Conservation (phyloP, 768 basidiomycete species). For the Trametes cubensis region DNA sequence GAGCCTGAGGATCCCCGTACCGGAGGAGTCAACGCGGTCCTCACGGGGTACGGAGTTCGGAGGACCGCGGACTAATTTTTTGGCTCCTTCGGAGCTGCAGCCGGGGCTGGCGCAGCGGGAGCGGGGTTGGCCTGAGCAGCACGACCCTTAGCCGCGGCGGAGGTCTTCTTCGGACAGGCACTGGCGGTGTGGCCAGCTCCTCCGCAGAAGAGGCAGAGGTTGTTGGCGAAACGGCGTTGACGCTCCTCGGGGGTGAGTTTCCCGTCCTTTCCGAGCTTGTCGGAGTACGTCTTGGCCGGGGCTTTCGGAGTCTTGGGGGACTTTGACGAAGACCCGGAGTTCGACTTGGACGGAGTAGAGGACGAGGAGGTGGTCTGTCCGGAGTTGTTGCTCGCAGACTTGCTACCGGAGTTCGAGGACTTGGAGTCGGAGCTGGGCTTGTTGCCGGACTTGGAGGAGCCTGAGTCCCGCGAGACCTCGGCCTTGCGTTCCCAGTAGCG, state of each 20-base stretch:
- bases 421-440: neutral
- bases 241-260: neutral
- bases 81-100: neutral
- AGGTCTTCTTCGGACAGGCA: too few relatives aligned
- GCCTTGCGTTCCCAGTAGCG: constrained; percentile 25
- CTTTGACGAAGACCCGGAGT: too few relatives aligned
- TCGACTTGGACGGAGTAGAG: too few relatives aligned
- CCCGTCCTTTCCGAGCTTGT: too few relatives aligned
- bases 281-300: too few relatives aligned
- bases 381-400: too few relatives aligned
- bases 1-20: neutral
- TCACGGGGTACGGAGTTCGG: neutral
- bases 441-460: neutral
- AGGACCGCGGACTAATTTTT: constrained; percentile 14
- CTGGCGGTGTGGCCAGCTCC: too few relatives aligned
- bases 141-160: neutral
- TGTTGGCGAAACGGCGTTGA: neutral
- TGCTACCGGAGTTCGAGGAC: neutral
- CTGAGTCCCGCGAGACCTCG: neutral
- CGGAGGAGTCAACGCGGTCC: constrained; percentile 10
- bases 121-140: neutral
- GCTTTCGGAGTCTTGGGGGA: too few relatives aligned
- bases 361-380: too few relatives aligned
- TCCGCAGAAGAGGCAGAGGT: neutral
- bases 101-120: neutral